Evolutionary conservation across 768 basidiomycete species (phyloP), one percentile per base, ranked within the genome.

Genomic region (Sporobolomyces pararoseus): DNA sequence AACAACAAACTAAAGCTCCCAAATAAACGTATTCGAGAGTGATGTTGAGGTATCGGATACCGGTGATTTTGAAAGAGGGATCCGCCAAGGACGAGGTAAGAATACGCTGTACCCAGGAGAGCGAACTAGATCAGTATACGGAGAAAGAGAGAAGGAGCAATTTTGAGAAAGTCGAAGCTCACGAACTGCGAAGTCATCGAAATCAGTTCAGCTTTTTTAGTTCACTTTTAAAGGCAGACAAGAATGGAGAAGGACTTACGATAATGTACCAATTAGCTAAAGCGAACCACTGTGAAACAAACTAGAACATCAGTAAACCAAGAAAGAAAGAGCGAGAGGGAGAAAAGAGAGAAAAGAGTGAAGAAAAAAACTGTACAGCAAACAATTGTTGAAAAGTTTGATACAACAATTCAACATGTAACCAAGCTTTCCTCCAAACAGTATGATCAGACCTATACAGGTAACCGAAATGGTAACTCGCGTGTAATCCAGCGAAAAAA

Each of bases 401-500:
- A 78, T 97, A 97, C 21, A 97, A 25, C 83, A 94, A 86, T 81
- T 97, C 94, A 65, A 97, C 83, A 72, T 97, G 95, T 46, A 98
- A 89, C 89, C 90, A 95, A 78, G 89, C 86, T 80, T 97, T 98
- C 76, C 91, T 84, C 46, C 87, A 35, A 78, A 92, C 85, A 0
- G 84, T 80, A 78, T 95, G 93, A 25, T 89, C 88, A 13, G 89
- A 91, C 4, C 61, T 86, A 79, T 98, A 98, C 47, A 99, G 85
- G 78, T 97, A 97, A 73, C 90, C 87, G 80, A 99, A 98, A 78
- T 98, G 91, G 73, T 93, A 83, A 6, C 87, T 89, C 66, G 88
- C 87, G 81, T 98, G 93, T 21, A 98, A 86, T 0, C 89, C 91
- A 14, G 94, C 96, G 80, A 99, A 99, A 86, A 99, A 98, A 5